Evolutionary conservation across 164 flowering plant species (phyloP).

Genomic region (Aristolochia californica): DNA sequence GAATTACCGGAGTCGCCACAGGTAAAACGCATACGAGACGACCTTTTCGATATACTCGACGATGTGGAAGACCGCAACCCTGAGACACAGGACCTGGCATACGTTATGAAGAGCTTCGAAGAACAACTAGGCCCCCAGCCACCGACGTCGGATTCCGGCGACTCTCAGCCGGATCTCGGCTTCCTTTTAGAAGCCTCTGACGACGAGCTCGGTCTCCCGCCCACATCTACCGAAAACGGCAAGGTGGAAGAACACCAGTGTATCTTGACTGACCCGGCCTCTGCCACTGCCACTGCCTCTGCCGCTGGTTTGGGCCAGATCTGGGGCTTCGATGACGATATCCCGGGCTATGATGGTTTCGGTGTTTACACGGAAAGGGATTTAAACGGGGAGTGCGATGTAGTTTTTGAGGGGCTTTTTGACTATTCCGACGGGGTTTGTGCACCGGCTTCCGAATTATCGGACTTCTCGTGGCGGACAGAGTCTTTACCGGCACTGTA

Average conservation of each 20-base stretch:
- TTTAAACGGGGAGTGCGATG: conserved; percentile 8
- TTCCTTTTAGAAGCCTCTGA: conserved; percentile 70
- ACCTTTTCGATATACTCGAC: conserved; percentile 36
- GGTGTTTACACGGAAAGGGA: conserved; percentile 11
- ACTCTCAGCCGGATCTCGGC: conserved; percentile 41
- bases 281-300: no score
- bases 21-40: conserved; percentile 43
- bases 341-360: conserved; percentile 31
- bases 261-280: not conserved
- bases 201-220: conserved; percentile 80
- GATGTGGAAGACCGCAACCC: conserved; percentile 29
- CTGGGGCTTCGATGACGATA: conserved; percentile 48
- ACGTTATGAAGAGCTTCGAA: conserved; percentile 52
- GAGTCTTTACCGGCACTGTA: conserved; percentile 34
- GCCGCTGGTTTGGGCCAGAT: conserved; percentile 25
- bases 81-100: conserved; percentile 33
- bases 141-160: conserved; percentile 15
- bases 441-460: conserved; percentile 23
- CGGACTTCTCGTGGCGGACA: conserved; percentile 30
- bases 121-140: conserved; percentile 29
- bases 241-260: not conserved
- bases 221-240: conserved; percentile 14
- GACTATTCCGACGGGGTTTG: conserved; percentile 31
- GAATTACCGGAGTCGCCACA: conserved; percentile 31
- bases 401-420: conserved; percentile 43